A percentile compares a stretch with the other conserved stretches of the same genome.
Evolutionary conservation across 2,329 filamentous ascomycete species (phyloP).

Genomic region (Apiospora kogelbergensis): DNA sequence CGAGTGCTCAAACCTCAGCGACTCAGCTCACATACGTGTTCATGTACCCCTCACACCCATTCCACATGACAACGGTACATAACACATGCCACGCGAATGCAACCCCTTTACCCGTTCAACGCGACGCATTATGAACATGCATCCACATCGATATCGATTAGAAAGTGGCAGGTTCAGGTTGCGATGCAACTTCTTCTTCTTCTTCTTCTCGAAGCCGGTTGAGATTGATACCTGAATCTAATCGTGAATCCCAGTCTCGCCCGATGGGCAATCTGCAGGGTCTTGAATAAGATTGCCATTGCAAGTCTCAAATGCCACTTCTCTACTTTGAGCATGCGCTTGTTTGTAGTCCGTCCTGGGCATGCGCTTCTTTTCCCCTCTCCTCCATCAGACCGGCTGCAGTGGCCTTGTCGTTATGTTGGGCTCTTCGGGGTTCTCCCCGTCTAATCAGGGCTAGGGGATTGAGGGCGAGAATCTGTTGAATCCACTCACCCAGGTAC

Average conservation of each 20-base stretch:
- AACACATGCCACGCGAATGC: not conserved
- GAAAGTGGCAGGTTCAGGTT: not conserved
- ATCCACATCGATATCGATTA: not conserved
- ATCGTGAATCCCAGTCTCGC: not conserved
- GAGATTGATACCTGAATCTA: not conserved
- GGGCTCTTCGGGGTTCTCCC: not conserved
- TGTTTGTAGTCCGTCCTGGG: not conserved
- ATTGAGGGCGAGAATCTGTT: not conserved
- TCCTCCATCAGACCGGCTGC: not conserved
- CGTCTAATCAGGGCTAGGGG: not conserved
- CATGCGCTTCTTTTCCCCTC: not conserved
- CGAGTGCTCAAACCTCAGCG: not conserved
- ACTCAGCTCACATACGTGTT: not conserved
- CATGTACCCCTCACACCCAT: not conserved
- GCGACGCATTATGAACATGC: not conserved
- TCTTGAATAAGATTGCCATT: not conserved
- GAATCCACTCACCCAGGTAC: not conserved
- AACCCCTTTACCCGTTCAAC: not conserved
- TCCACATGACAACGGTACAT: conserved; percentile 4
- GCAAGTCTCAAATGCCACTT: not conserved
- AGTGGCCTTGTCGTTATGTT: not conserved
- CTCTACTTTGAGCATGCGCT: not conserved
- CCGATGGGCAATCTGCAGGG: conserved; percentile 4
- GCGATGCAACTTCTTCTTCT: not conserved
- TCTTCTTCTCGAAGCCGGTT: conserved; percentile 1